These are phyloP conservation scores for Bromus sterilis DNA, from an alignment of 176 grass and related monocot genomes.

Conservation along the genomic window DNA sequence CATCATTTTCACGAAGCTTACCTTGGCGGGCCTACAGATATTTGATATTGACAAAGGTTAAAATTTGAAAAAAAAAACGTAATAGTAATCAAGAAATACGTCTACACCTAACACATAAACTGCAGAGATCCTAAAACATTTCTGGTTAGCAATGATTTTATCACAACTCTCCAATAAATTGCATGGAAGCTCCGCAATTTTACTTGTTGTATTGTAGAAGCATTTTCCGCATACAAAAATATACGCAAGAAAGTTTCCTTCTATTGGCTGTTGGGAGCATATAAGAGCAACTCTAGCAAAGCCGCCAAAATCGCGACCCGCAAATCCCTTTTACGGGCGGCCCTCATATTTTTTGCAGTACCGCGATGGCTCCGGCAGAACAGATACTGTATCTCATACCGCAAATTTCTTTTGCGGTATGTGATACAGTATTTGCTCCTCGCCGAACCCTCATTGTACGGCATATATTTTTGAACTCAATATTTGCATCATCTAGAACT, in stretches of 20 bases:
- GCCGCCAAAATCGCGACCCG: too few species aligned
- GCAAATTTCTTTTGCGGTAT: too few species aligned
- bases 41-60: not conserved
- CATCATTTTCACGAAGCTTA: conserved; percentile 66
- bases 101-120: not conserved
- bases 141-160: not conserved
- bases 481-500: too few species aligned
- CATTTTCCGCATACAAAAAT: not conserved
- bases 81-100: not conserved
- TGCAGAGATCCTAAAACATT: not conserved
- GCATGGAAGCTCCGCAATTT: not conserved
- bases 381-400: too few species aligned
- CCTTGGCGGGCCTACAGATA: conserved; percentile 59
- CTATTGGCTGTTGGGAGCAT: not conserved
- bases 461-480: too few species aligned
- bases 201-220: not conserved
- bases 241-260: not conserved
- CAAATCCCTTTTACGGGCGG: too few species aligned
- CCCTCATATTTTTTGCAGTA: too few species aligned
- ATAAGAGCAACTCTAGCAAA: too few species aligned
- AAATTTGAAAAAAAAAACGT: not conserved
- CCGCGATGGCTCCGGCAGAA: too few species aligned
- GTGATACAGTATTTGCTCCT: too few species aligned
- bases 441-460: too few species aligned
- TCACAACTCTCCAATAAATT: conserved; percentile 7